Evolutionary conservation across 2,329 filamentous ascomycete species (phyloP).

Genomic region (Alternaria arborescens): DNA sequence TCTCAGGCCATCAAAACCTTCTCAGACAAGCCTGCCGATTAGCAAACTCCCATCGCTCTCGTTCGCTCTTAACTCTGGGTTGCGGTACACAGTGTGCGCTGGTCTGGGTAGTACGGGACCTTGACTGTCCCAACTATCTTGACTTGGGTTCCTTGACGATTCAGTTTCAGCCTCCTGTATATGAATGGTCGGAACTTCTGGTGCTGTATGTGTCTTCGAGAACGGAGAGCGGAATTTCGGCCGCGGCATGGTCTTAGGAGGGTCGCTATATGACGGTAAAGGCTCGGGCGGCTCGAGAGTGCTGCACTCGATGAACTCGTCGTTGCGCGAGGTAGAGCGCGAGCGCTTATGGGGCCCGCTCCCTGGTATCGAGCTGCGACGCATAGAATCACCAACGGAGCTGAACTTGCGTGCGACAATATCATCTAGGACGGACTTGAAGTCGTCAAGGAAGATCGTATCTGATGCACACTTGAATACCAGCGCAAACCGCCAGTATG

Average conservation of each 20-base stretch:
- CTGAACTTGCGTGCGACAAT: conserved; percentile 41
- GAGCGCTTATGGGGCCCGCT: conserved; percentile 23
- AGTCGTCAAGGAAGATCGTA: conserved; percentile 49
- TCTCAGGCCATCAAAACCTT: conserved; percentile 15
- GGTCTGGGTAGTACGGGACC: conserved; percentile 28
- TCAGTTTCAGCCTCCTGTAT: conserved; percentile 35
- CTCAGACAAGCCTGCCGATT: conserved; percentile 30
- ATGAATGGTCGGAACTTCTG: conserved; percentile 31
- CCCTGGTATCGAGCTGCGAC: conserved; percentile 22
- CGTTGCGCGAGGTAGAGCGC: conserved; percentile 23
- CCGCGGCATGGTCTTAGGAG: conserved; percentile 9
- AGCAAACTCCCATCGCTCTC: conserved; percentile 28
- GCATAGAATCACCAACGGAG: conserved; percentile 24
- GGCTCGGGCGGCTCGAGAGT: conserved; percentile 12
- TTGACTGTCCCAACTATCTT: conserved; percentile 32
- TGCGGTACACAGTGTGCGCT: conserved; percentile 25
- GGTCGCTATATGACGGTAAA: not conserved
- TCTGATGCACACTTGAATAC: conserved; percentile 50
- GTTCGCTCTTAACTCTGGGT: conserved; percentile 13
- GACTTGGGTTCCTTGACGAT: conserved; percentile 29
- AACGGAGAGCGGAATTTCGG: conserved; percentile 29
- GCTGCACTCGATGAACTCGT: conserved; percentile 31
- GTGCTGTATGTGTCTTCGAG: conserved; percentile 7
- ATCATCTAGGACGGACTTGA: conserved; percentile 47
- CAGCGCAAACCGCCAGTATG: conserved; percentile 48